Evolutionary conservation across 768 basidiomycete genomes (phyloP), one percentile per base, ranked within the genome.

Genomic region (Gloeostereum incarnatum): DNA sequence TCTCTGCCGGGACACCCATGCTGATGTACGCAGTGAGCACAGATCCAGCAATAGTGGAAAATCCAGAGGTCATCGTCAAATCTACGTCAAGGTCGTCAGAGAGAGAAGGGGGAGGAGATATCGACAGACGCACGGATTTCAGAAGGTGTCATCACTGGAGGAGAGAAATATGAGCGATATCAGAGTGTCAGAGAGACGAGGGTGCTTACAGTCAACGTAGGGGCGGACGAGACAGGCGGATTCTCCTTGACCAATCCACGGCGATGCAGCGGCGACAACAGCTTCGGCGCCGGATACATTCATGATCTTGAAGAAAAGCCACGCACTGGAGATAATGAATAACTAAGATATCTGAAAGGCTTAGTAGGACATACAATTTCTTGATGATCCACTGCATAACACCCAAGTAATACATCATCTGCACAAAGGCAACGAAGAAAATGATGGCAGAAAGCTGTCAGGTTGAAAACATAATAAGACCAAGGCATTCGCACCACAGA

Each of bases 261-360:
- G 91, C 0, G 89, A 91, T 11, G 89, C 81, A 35, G 91, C 79
- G 20, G 91, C 90, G 30, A 94, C 88, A 41, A 94, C 83, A 24
- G 91, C 90, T 54, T 94, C 91, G 3, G 89, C 91, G 42, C 92
- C 91, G n/a, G 91, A 92, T 23, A 94, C 74, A 45, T 85, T 80
- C 77, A 94, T 73, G 37, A 86, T 60, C 58, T 89, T 91, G 66
- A 87, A 90, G 72, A 94, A 93, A 63, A 93, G 73, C 87, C 86
- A 90, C 3, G 90, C 91, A 52, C 81, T 83, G 21, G 24, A 36
- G 31, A 42, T 23, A 41, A 43, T n/a, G 10, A 2, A 34, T n/a
- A n/a, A 34, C n/a, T 11, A 19, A 20, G 11, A 20, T 11, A 11
- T 34, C n/a, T 3, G 4, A 34, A 13, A 34, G 17, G 19, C 16